Base-by-base conservation (phyloP, 2,329 filamentous ascomycete genomes). In the Paraconiothyrium sp. region DNA sequence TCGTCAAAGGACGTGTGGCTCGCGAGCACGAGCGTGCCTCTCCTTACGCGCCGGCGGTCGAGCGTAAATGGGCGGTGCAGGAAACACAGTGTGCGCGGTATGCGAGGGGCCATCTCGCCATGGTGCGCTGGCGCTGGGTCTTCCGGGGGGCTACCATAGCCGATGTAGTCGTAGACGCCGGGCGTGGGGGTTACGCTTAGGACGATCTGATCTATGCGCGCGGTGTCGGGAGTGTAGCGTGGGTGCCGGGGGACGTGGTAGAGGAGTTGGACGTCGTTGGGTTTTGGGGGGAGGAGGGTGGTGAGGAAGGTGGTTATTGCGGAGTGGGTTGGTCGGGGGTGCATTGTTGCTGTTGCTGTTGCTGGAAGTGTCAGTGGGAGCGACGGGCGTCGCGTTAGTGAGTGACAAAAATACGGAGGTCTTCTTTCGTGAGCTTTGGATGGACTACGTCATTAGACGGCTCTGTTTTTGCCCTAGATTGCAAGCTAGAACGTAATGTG, bases 1-100 rank as follows among this genome's bases (percentile, higher is more conserved):
- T 80, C 77, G 48, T 80, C 78, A 48, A 80, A 80, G 7, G 72
- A 71, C 8, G 69, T 73, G 47, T 80, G 78, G 62, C 73, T 77
- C 8, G 77, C 70, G 10, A 80, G 64, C 13, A 78, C 72, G 41
- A 77, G 66, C 1, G 70, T 68, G 22, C 69, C 70, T 54, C 61
- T 67, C 47, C 69, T 68, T 34, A 77, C 65, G 32, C 66, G 67
- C 20, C 67, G 65, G 14, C 73, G 68, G 46, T 75, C 70, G 44
- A 78, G 73, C 4, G 62, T 63, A 61, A 73, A 77, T 6, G 75
- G 76, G 13, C 73, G 69, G 37, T 78, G 74, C 11, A 78, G 69
- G 57, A 76, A 76, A 61, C 70, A 75, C 52, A 76, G 50, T 14
- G 74, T 76, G 52, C 70, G 65, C 32, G 69, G 73, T 7, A 63